Base-by-base conservation (phyloP, 345 rosid species). In the Odontarrhena argentea region DNA sequence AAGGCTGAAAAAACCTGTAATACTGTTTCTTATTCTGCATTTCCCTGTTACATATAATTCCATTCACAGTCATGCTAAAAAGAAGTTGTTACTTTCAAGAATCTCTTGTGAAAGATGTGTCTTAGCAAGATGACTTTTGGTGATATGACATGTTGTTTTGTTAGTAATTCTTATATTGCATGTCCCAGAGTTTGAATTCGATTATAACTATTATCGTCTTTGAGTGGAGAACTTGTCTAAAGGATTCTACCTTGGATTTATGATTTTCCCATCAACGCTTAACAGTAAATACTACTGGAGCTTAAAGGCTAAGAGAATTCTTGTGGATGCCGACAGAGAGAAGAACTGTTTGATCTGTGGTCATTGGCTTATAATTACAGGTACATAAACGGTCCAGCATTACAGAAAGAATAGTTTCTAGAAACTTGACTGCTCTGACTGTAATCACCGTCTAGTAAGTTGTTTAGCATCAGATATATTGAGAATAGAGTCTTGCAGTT, bases 81-180 rank as follows among this genome's bases (percentile, higher is more conserved):
- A 36, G 58, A 67, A 60, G 37, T 13, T 67, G 63, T 66, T 66
- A 10, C 50, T 73, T 60, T 52, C 68, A 67, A 45, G 57, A 66
- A 60, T 45, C 45, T 67, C 24, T 54, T 30, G 52, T 66, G 56
- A 41, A 44, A 49, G 6, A 12, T 0, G 22, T 8, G n/a, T 25
- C 32, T 25, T 12, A 18, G 12, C 24, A 53, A 52, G 35, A 36
- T 22, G 55, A 54, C 22, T 37, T 46, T 53, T 53, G 63, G 68
- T 60, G 59, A 74, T 67, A 38, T 74, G 73, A 67, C 55, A 22
- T 46, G 73, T 35, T 60, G 59, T 74, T 74, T 74, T 65, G 73
- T 74, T 32, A n/a, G 55, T 61, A 28, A 41, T 74, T 48, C 40
- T 40, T 53, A 53, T 52, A 53, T 67, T 68, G 57, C 60, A 15